Percentiles rank a stretch among this genome's conserved stretches.
These are phyloP conservation scores for Aspergillus novoparasiticus DNA, from an alignment of 2,329 filamentous ascomycete species.

Conservation along the genomic window DNA sequence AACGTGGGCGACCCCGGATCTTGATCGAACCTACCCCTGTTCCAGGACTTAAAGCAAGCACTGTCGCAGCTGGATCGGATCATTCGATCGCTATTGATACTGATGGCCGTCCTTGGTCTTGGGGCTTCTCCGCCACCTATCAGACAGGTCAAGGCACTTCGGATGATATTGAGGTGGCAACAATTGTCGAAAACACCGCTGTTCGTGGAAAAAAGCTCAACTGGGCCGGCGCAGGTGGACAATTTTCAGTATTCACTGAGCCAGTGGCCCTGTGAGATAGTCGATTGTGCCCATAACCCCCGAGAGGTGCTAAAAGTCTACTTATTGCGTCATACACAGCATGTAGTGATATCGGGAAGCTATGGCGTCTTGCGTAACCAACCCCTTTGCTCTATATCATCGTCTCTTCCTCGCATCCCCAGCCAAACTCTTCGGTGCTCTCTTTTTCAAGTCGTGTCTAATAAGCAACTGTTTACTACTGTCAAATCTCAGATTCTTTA, in stretches of 20 bases:
- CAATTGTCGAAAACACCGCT: slow-evolving; percentile 80
- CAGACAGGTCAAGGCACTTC: slow-evolving; percentile 76
- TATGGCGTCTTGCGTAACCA: background rate
- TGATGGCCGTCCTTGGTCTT: slow-evolving; percentile 72
- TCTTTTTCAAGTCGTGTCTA: background rate
- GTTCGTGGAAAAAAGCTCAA: slow-evolving; percentile 73
- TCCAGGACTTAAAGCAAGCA: slow-evolving; percentile 59
- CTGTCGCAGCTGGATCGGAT: slow-evolving; percentile 68
- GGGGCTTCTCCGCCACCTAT: slow-evolving; percentile 80
- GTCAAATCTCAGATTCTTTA: background rate
- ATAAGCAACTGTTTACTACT: background rate
- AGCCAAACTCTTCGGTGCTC: background rate
- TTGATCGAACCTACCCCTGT: slow-evolving; percentile 67
- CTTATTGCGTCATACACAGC: background rate
- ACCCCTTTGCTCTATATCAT: background rate
- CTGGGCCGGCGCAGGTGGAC: slow-evolving; percentile 83
- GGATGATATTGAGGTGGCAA: slow-evolving; percentile 79
- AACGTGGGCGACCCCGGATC: slow-evolving; percentile 68
- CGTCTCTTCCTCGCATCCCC: background rate
- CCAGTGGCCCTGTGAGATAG: slow-evolving; percentile 23
- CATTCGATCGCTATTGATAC: slow-evolving; percentile 71
- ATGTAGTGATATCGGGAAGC: background rate
- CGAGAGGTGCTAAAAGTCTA: background rate
- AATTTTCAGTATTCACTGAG: slow-evolving; percentile 58
- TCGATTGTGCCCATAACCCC: background rate